These are phyloP conservation scores for Neoscytalidium dimidiatum DNA, from an alignment of 2,329 filamentous ascomycete species.

Conservation along the genomic window DNA sequence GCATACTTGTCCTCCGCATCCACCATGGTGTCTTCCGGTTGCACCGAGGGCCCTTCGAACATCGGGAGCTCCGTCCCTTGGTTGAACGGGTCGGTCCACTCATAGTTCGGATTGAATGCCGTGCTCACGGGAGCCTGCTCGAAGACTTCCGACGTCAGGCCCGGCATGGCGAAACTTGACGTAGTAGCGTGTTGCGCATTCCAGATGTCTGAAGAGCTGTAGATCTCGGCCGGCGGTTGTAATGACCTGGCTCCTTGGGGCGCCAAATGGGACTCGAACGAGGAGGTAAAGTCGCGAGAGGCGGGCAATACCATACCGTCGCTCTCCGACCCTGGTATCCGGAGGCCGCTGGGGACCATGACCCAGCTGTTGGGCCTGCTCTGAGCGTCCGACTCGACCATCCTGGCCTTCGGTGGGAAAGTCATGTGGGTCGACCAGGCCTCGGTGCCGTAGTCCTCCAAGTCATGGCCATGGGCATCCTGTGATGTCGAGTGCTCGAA, in stretches of 20 bases:
- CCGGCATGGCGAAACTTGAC: conserved; percentile 8
- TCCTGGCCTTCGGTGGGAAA: neutral
- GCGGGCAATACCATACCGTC: conserved; percentile 2
- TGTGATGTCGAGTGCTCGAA: conserved; percentile 24
- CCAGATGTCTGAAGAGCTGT: conserved; percentile 9
- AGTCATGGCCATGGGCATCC: neutral
- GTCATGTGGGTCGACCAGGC: neutral
- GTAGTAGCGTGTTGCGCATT: neutral
- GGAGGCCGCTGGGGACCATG: neutral
- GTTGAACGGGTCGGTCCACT: conserved; percentile 3
- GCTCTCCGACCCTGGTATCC: neutral
- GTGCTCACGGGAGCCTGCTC: conserved; percentile 8
- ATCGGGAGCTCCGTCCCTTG: conserved; percentile 16
- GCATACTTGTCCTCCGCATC: conserved; percentile 22
- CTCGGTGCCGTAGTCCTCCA: conserved; percentile 7
- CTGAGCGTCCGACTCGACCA: neutral
- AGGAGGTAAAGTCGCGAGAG: neutral
- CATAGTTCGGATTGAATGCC: conserved; percentile 18
- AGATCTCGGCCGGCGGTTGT: conserved; percentile 16
- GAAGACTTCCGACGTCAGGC: conserved; percentile 18
- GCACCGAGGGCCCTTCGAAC: conserved; percentile 16
- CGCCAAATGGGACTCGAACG: conserved; percentile 7
- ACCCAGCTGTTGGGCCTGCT: conserved; percentile 10
- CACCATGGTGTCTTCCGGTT: conserved; percentile 26
- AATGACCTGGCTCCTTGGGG: neutral